phyloP scores from a whole-genome alignment of 148 eudicot species.

The Camellia granthamiana region DNA sequence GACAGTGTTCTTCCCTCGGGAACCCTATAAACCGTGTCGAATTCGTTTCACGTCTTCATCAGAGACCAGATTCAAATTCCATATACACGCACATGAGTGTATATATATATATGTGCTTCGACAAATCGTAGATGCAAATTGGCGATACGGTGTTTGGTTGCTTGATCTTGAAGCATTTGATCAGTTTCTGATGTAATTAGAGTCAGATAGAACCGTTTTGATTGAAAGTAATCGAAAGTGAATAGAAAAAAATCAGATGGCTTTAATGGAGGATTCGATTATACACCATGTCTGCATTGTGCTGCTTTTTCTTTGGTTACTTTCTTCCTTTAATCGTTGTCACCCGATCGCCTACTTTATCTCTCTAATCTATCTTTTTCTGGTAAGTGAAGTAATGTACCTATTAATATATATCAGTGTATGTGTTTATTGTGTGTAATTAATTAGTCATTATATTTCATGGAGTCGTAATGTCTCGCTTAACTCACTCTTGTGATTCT shows the following conservation, averaged over 20 bases:
- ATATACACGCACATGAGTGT: too few species aligned
- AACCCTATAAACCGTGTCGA: not conserved
- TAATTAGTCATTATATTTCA: not conserved
- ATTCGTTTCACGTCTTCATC: too few species aligned
- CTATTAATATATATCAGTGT: not conserved
- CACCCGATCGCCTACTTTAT: conserved; percentile 48
- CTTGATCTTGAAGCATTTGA: not conserved
- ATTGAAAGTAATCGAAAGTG: not conserved
- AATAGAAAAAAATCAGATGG: conserved; percentile 11
- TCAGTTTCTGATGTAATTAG: not conserved
- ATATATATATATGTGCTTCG: too few species aligned
- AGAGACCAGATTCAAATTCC: too few species aligned
- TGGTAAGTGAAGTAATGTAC: conserved; percentile 32
- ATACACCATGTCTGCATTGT: conserved; percentile 69
- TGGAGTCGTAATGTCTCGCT: not conserved
- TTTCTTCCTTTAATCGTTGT: conserved; percentile 42
- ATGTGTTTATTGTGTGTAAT: not conserved
- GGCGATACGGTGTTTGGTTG: not conserved
- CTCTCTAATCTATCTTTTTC: conserved; percentile 51
- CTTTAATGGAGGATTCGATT: conserved; percentile 48
- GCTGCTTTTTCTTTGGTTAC: conserved; percentile 47
- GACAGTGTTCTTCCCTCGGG: not conserved
- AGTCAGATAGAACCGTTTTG: too few species aligned
- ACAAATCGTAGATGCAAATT: too few species aligned
- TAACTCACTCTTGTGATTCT: not conserved